These are phyloP conservation scores for Aspergillus sp. DNA, from an alignment of 2,329 filamentous ascomycete species.

Conservation along the genomic window DNA sequence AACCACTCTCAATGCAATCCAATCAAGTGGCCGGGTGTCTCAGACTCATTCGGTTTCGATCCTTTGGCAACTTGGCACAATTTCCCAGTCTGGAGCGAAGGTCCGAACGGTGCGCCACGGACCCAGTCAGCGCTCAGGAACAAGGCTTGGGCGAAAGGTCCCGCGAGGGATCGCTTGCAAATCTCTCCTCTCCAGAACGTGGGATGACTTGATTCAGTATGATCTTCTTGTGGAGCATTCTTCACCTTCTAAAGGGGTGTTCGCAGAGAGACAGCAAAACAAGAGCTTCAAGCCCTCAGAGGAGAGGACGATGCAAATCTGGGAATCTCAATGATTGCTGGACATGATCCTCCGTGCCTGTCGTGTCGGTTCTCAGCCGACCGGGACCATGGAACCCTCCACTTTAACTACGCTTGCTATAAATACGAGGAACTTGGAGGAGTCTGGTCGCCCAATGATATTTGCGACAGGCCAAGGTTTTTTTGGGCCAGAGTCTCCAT, in stretches of 20 bases:
- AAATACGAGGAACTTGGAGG: neutral
- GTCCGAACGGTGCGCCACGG: conserved; percentile 15
- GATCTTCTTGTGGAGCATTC: conserved; percentile 12
- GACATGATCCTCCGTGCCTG: too few species aligned
- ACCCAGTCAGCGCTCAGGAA: conserved; percentile 15
- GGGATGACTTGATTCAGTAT: conserved; percentile 18
- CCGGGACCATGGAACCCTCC: conserved; percentile 1
- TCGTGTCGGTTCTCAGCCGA: too few species aligned
- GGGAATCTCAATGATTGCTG: neutral
- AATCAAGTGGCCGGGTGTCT: neutral
- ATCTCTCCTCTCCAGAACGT: conserved; percentile 11
- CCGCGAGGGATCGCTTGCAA: conserved; percentile 9
- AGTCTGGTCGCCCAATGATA: neutral
- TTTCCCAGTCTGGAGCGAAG: neutral
- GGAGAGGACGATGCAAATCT: neutral
- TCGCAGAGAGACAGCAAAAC: neutral
- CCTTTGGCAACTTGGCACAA: neutral
- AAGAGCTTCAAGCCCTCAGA: neutral
- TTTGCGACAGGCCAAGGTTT: neutral
- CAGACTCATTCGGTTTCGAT: neutral
- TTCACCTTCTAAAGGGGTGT: neutral
- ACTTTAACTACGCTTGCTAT: conserved; percentile 2
- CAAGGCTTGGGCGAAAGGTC: conserved; percentile 15
- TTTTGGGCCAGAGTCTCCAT: neutral
- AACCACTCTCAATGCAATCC: neutral